Evolutionary conservation across 768 basidiomycete species (phyloP), one percentile per base, ranked within the genome.

Genomic region (Suillus luteus): DNA sequence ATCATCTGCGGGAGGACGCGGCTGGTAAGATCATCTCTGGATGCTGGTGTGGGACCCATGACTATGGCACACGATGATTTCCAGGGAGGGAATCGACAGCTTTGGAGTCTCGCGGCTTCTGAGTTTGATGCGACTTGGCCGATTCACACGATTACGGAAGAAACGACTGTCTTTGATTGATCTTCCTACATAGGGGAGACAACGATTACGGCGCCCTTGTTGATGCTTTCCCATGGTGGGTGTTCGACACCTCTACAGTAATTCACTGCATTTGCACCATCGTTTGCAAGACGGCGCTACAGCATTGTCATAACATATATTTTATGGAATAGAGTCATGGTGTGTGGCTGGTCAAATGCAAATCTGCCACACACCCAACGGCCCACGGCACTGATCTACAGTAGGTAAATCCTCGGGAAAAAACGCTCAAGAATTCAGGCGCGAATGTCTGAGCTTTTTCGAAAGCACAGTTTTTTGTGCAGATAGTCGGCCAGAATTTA

Each of bases 1-100:
- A 65, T 64, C 71, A 78, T 79, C 37, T 73, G 67, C 10, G 75
- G 74, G 38, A 78, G 68, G 15, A 69, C 54, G 15, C 76, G 74
- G 59, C 62, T 67, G 12, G 65, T 73, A 33, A 78, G 71, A 10
- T 69, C 72, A 44, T 76, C 71, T 63, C 66, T 70, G 6, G 61
- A 62, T 38, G 49, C 51, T 35, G 48, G 49, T 43, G 61, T 14
- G 35, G 54, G 57, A 0, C 33, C 24, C 72, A 67, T 73, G 12
- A n/a, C 27, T 40, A 11, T 62, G 40, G 41, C 8, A 40, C 22
- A 17, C 55, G 24, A 10, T 2, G 37, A 38, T 57, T 17, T 27
- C 10, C 10, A 31, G 51, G 51, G 33, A 1, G 49, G 27, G 51
- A 52, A 52, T 2, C 5, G 19, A 54, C 11, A 31, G 17, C 33